These are phyloP conservation scores for Tuber brumale DNA, from an alignment of 495 filamentous ascomycete species.

Conservation along the genomic window DNA sequence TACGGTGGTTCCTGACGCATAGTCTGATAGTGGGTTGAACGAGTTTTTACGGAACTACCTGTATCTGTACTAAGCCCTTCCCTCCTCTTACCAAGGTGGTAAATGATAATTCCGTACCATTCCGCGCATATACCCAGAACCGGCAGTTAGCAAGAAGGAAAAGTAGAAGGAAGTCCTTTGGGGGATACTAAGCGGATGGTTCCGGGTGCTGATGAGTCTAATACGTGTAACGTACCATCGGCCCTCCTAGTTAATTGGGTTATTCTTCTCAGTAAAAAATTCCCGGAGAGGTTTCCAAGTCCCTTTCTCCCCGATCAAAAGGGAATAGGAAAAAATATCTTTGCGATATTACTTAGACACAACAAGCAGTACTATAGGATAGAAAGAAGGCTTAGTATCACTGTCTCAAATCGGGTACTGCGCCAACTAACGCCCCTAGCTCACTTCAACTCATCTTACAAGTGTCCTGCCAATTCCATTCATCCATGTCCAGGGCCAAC, in stretches of 20 bases:
- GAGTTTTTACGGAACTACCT: neutral
- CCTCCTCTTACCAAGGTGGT: neutral
- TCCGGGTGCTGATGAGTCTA: neutral
- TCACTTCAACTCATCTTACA: neutral
- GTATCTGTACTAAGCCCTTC: neutral
- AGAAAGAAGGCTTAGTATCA: neutral
- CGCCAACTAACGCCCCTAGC: neutral
- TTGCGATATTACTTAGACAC: neutral
- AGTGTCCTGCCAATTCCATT: neutral
- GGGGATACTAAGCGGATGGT: neutral
- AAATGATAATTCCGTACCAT: neutral
- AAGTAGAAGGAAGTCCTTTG: neutral
- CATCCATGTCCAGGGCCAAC: neutral
- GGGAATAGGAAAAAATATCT: neutral
- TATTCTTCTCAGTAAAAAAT: neutral
- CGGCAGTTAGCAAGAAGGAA: neutral
- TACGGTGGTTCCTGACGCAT: neutral
- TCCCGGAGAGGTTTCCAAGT: neutral
- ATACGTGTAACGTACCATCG: neutral
- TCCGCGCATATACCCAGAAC: neutral
- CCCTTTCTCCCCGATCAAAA: neutral
- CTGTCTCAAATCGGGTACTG: neutral
- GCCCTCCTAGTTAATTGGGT: neutral
- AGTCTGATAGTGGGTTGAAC: neutral
- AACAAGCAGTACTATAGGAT: neutral